These are phyloP conservation scores for Podila verticillata DNA, from an alignment of 192 early-diverging fungal species.

Conservation along the genomic window DNA sequence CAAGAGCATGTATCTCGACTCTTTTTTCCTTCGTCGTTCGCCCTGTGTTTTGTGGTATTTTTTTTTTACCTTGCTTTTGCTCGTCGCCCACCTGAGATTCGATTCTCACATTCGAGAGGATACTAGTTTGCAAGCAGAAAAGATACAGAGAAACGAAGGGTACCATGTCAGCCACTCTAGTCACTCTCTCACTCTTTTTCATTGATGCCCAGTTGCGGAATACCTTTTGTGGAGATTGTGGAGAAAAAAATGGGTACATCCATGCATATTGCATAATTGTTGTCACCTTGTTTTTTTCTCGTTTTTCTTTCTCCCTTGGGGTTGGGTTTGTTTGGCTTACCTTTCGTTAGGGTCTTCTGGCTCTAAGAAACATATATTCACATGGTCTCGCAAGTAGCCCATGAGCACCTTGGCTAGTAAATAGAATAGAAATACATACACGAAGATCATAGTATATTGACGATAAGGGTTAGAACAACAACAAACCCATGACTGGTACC, in stretches of 20 bases:
- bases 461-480: neutral
- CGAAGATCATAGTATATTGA: too few relatives aligned
- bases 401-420: conserved; percentile 70
- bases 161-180: neutral
- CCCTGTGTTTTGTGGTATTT: too few relatives aligned
- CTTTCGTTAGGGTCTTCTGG: conserved; percentile 62
- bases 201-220: neutral
- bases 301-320: too few relatives aligned
- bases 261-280: neutral
- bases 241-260: too few relatives aligned
- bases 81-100: conserved; percentile 75
- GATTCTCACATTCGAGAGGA: conserved; percentile 66
- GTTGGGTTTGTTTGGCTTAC: conserved; percentile 35
- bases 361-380: conserved; percentile 80
- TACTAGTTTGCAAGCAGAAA: conserved; percentile 36
- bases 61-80: conserved; percentile 67
- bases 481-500: neutral
- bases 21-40: neutral
- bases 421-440: too few relatives aligned
- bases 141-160: neutral
- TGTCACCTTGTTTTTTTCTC: neutral
- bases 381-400: conserved; percentile 68
- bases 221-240: neutral
- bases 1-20: neutral
- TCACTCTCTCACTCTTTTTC: neutral